Evolutionary conservation across 2,329 filamentous ascomycete species (phyloP), one percentile per base, ranked within the genome.

Genomic region (Acrocalymma vagum): DNA sequence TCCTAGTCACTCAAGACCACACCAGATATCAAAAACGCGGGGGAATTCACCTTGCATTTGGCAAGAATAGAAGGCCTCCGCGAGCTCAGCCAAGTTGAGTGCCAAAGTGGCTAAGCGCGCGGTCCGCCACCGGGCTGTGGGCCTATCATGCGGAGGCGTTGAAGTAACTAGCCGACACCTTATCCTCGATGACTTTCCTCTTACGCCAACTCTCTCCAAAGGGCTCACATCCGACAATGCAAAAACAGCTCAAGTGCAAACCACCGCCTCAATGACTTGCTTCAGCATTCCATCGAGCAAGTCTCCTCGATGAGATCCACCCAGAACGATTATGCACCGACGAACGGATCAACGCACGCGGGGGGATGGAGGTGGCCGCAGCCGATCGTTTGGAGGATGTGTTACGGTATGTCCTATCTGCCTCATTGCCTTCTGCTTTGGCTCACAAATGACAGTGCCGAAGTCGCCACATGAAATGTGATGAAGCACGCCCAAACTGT

Each of bases 381-480:
- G 42, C 27, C 46, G 50, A 18, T 48, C 42, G 3, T 51, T 53
- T 20, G 38, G 38, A 6, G 46, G 50, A 14, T 53, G 50, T 21
- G 43, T 41, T 11, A 50, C 50, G 29, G 46, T 51, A 39, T 15
- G 47, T 14, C 10, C 7, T 9, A 13, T 11, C 7, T n/a, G 22
- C 16, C 14, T 16, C 14, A 15, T 3, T 41, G 28, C 15, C 31
- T 23, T 37, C 17, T 6, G 9, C 6, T n/a, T 28, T 9, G 2
- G 22, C 21, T n/a, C 23, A 17, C 22, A 35, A 33, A 25, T 18
- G 28, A 30, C 6, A 71, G 59, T 72, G 70, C 55, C 65, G 70
- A 31, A 59, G 37, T 36, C 69, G 74, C 13, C 74, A 76, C 50
- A 58, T 70, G 23, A 77, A 76, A 55, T 77, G 73, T 46, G 74